phyloP scores from a whole-genome alignment of 2,329 filamentous ascomycete species.

The Sarocladium brachiariae region DNA sequence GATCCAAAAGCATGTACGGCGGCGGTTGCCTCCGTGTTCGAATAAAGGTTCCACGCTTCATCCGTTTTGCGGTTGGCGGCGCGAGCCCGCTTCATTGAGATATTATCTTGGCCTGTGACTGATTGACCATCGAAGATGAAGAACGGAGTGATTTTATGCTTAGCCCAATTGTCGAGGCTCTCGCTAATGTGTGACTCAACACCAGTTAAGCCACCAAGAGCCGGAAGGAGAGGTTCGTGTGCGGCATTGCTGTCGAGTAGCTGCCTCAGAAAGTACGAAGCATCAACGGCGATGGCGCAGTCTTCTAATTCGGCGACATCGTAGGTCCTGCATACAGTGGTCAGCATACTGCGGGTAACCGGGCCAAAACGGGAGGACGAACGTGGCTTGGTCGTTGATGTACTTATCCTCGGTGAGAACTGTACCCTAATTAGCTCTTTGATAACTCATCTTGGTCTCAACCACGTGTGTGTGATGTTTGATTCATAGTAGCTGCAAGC shows the following conservation, averaged over 20 bases:
- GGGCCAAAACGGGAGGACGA: slow-evolving; percentile 11
- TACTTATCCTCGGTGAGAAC: slow-evolving; percentile 32
- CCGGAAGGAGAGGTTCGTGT: slow-evolving; percentile 82
- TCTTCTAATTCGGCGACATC: slow-evolving; percentile 66
- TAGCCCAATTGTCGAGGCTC: slow-evolving; percentile 67
- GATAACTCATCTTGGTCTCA: background rate
- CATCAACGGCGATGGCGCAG: slow-evolving; percentile 76
- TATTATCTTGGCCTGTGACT: slow-evolving; percentile 67
- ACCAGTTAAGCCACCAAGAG: slow-evolving; percentile 81
- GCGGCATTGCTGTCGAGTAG: slow-evolving; percentile 64
- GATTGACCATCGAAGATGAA: slow-evolving; percentile 92
- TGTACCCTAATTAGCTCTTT: slow-evolving; percentile 12
- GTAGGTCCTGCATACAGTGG: slow-evolving; percentile 39
- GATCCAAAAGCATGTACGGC: slow-evolving; percentile 80
- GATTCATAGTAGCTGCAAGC: too few relatives aligned
- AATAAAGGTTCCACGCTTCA: slow-evolving; percentile 82
- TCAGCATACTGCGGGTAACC: background rate
- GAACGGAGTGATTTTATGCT: slow-evolving; percentile 64
- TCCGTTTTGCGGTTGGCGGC: slow-evolving; percentile 65
- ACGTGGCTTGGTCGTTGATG: slow-evolving; percentile 29
- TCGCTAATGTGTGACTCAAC: slow-evolving; percentile 68
- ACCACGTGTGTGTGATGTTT: too few relatives aligned
- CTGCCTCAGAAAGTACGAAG: slow-evolving; percentile 77
- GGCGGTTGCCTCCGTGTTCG: slow-evolving; percentile 67
- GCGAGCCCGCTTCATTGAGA: slow-evolving; percentile 56